Evolutionary conservation across 805 yeast genomes (phyloP).

Genomic region (Candida namnaoensis): DNA sequence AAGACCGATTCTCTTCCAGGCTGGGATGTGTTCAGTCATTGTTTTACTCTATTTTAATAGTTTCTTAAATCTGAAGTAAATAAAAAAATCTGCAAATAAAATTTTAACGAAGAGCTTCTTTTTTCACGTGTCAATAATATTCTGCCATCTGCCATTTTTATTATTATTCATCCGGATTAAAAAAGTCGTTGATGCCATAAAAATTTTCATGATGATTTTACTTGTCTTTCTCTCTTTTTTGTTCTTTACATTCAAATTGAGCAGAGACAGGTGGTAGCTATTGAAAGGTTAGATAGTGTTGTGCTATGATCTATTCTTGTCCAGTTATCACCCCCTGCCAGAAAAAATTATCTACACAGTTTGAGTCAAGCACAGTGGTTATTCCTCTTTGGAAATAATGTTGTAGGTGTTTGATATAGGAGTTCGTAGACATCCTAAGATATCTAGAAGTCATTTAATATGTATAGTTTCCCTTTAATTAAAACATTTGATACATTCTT

Average conservation of each 20-base stretch:
- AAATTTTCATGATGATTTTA: no score
- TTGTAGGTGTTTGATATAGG: slow-evolving; percentile 22
- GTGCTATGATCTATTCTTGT: neutral
- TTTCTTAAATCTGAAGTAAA: no score
- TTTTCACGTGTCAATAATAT: no score
- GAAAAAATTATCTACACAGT: slow-evolving; percentile 15
- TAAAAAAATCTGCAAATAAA: no score
- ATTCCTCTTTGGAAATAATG: neutral
- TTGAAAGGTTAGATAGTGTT: neutral
- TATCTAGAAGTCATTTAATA: no score
- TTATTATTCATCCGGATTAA: no score
- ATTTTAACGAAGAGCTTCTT: no score
- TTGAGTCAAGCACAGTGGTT: slow-evolving; percentile 20
- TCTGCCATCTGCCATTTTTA: no score
- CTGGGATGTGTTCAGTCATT: slow-evolving; percentile 42
- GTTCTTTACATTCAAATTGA: neutral
- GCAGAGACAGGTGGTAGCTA: neutral
- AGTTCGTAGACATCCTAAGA: slow-evolving; percentile 18
- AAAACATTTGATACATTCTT: no score
- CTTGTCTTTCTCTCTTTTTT: no score
- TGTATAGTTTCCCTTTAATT: neutral
- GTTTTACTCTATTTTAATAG: neutral
- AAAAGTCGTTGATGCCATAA: no score
- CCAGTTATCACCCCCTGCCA: neutral
- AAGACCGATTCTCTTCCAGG: slow-evolving; percentile 77